These are phyloP conservation scores for Geranium brycei DNA, from an alignment of 345 rosid species.

Conservation along the genomic window DNA sequence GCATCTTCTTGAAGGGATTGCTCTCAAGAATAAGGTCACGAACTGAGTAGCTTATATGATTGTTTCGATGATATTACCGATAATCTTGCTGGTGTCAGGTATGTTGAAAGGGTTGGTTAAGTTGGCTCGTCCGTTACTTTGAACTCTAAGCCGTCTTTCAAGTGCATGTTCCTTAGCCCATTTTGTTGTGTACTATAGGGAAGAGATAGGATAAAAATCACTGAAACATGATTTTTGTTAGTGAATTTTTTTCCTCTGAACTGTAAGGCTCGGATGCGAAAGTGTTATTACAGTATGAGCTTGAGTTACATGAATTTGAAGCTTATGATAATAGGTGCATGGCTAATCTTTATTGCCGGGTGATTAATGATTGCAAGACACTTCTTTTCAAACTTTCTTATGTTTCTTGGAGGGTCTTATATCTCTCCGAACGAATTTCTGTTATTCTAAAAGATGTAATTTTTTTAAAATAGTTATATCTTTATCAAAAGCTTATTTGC, in stretches of 20 bases:
- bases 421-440: too few relatives aligned
- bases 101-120: constrained; percentile 14
- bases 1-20: constrained; percentile 7
- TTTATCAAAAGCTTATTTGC: too few relatives aligned
- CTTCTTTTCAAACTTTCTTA: too few relatives aligned
- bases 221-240: constrained; percentile 1
- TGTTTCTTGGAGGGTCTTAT: too few relatives aligned
- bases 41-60: constrained; percentile 8
- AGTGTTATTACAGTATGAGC: too few relatives aligned
- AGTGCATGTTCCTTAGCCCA: constrained; percentile 8
- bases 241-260: constrained; percentile 13
- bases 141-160: constrained; percentile 11
- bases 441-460: too few relatives aligned
- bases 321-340: too few relatives aligned
- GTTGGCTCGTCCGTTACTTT: constrained; percentile 6
- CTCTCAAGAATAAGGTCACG: constrained; percentile 15
- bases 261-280: not conserved
- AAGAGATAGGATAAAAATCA: constrained; percentile 11
- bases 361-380: too few relatives aligned
- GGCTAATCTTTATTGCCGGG: too few relatives aligned
- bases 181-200: constrained; percentile 24
- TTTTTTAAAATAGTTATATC: too few relatives aligned
- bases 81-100: constrained; percentile 8
- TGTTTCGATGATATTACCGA: constrained; percentile 9
- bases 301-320: too few relatives aligned